Evolutionary conservation across 2,329 filamentous ascomycete species (phyloP), one percentile per base, ranked within the genome.

Genomic region (Bertia moriformis): DNA sequence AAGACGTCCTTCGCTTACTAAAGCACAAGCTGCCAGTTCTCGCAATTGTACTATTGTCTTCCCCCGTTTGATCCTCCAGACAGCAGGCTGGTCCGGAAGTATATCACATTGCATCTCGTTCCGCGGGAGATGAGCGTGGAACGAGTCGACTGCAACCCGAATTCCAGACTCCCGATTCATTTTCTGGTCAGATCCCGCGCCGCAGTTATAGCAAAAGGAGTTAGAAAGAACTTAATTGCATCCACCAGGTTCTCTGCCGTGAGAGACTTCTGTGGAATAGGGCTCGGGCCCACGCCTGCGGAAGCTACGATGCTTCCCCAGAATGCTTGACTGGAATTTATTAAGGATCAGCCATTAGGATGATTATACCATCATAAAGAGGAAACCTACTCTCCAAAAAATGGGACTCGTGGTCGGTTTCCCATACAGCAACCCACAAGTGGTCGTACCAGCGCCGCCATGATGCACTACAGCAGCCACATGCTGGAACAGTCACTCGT

Each of bases 371-470:
- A 2, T 5, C 2, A 17, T n/a, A n/a, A 22, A n/a, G 7, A n/a
- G 14, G 7, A 19, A 12, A n/a, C 45, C 17, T 38, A 46, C 45
- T 62, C 59, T 27, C 59, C 60, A 43, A 64, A 65, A 43, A 65
- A 76, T 0, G 71, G 71, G 1, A 75, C 63, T 14, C 0, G 65
- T 51, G 0, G 71, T 75, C 0, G 71, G 70, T 15, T 59, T 53
- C 0, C 63, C 70, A 37, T 66, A 59, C 2, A 58, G 50, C 3
- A 76, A 59, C 1, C 71, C 70, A 24, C 62, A 65, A 1, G 72
- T 69, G 2, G 71, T 74, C 0, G 69, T 75, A 3, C 72, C 71
- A 13, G 71, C 71, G 4, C 71, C 72, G 14, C 71, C 71, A 39
- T 77, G 71, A 42, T 77, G 71, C 0, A 76, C 60, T 0, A 76